Percentiles rank a stretch among this genome's conserved stretches.
These are phyloP conservation scores for Arthrinium phaeospermum DNA, from an alignment of 2,329 filamentous ascomycete genomes.

Conservation along the genomic window DNA sequence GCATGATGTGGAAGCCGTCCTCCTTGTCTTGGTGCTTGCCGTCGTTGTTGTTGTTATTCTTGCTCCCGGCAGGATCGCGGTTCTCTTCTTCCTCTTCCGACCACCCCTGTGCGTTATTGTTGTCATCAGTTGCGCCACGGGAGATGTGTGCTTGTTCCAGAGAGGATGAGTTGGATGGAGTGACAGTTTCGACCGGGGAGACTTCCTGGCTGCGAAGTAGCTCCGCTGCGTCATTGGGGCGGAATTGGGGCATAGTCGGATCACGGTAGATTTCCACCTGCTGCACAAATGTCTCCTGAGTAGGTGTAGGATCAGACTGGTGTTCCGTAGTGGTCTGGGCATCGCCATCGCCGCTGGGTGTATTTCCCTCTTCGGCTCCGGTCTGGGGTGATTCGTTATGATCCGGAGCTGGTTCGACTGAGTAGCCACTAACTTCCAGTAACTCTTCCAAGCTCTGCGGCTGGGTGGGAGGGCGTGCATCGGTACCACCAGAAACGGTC, in stretches of 20 bases:
- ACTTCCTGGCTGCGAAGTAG: not conserved
- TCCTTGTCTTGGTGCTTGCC: not conserved
- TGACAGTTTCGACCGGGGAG: not conserved
- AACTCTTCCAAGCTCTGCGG: conserved; percentile 47
- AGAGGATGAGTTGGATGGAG: not conserved
- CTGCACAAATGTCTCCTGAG: not conserved
- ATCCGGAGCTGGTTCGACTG: conserved; percentile 37
- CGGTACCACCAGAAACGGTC: conserved; percentile 17
- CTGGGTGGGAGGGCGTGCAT: conserved; percentile 27
- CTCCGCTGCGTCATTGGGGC: conserved; percentile 55
- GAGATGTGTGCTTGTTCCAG: not conserved
- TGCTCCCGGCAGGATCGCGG: not conserved
- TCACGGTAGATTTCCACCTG: conserved; percentile 48
- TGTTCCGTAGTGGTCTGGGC: conserved; percentile 27
- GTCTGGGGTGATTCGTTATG: conserved; percentile 24
- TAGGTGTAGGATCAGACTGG: conserved; percentile 23
- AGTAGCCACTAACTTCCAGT: conserved; percentile 52
- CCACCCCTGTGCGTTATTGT: not conserved
- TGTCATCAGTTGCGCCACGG: not conserved
- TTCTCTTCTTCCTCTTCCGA: not conserved
- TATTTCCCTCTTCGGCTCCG: conserved; percentile 19
- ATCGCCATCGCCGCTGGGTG: conserved; percentile 19
- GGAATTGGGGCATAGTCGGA: conserved; percentile 72
- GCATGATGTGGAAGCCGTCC: conserved; percentile 30
- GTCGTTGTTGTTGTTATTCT: conserved; percentile 11